These are phyloP conservation scores for Ceratocystis alfenasii DNA, from an alignment of 2,329 filamentous ascomycete genomes.

Conservation along the genomic window DNA sequence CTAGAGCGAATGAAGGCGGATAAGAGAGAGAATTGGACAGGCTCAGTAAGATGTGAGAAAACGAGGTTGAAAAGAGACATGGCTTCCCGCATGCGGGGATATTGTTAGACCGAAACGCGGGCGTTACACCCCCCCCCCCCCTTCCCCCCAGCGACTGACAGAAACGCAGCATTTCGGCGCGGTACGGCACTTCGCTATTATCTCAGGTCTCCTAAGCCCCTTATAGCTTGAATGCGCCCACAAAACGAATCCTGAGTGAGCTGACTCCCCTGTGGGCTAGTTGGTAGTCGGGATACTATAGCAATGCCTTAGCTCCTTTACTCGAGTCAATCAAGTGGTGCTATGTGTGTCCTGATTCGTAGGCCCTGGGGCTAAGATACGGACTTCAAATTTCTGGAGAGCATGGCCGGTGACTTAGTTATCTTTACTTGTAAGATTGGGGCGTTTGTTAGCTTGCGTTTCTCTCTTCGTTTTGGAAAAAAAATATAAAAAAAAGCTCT, in stretches of 20 bases:
- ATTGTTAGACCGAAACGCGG: background rate
- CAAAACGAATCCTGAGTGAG: background rate
- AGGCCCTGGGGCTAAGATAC: background rate
- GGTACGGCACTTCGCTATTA: constrained; percentile 9
- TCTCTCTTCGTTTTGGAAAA: background rate
- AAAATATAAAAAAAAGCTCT: background rate
- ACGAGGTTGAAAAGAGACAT: background rate
- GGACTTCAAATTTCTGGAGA: background rate
- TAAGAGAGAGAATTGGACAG: too few relatives aligned
- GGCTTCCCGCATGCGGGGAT: background rate
- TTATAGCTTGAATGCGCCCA: background rate
- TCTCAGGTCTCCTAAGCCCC: background rate
- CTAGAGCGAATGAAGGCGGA: background rate
- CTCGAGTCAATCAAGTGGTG: background rate
- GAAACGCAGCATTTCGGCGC: constrained; percentile 6
- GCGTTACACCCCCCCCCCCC: background rate
- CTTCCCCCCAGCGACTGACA: background rate
- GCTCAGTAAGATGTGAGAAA: background rate
- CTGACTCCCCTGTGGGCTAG: background rate
- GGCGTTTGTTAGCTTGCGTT: background rate
- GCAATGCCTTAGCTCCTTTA: background rate
- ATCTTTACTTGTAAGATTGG: background rate
- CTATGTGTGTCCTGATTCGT: background rate
- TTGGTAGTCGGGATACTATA: background rate
- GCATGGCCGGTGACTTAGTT: background rate